Evolutionary conservation across 1,284 basidiomycete species (phyloP).

Genomic region (Puccinia coronata): DNA sequence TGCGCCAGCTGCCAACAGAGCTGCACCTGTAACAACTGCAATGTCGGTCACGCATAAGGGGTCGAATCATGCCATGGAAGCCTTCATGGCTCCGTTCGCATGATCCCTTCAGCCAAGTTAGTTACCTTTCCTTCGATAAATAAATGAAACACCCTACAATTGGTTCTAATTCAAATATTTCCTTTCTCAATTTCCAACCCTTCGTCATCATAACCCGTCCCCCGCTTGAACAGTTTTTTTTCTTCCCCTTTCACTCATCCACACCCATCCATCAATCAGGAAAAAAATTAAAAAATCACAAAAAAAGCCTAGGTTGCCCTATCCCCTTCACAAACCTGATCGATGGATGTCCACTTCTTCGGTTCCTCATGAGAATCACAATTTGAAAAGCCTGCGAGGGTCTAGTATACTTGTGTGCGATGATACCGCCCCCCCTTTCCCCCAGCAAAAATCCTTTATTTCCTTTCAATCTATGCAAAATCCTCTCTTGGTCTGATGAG

Average conservation of each 20-base stretch:
- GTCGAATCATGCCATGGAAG: neutral
- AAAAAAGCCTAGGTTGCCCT: no score
- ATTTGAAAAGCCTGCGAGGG: neutral
- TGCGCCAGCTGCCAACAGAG: constrained; percentile 20
- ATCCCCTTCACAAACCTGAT: no score
- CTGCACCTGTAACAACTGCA: constrained; percentile 23
- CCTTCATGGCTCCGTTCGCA: neutral
- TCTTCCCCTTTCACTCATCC: no score
- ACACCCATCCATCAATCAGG: neutral
- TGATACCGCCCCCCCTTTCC: neutral
- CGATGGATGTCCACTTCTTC: neutral
- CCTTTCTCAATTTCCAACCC: neutral
- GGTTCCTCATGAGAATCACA: neutral
- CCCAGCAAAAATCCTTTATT: neutral
- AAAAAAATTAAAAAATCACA: no score
- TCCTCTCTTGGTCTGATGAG: constrained; percentile 5
- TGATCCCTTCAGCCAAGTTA: neutral
- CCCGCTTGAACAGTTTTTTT: neutral
- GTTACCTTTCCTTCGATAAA: neutral
- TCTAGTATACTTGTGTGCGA: neutral
- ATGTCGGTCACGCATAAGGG: neutral
- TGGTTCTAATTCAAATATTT: neutral
- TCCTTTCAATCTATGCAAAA: neutral
- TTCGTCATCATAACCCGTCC: neutral
- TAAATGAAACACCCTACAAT: neutral